These are phyloP conservation scores for Haplosporangium sp. DNA, from an alignment of 371 early-diverging fungal genomes.

Conservation along the genomic window DNA sequence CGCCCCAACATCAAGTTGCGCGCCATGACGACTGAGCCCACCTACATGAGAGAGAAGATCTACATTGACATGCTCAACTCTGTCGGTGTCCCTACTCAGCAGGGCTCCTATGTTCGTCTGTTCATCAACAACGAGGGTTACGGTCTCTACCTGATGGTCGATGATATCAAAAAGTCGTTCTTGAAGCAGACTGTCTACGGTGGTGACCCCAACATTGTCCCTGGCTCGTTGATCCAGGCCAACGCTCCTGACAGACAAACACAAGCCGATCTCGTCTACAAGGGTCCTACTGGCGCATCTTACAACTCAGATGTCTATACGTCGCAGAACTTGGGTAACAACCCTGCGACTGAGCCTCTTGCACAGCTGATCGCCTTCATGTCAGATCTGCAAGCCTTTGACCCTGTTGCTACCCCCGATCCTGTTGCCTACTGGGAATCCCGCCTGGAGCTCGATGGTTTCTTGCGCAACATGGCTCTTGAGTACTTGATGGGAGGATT, in stretches of 20 bases:
- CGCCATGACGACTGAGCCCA: conserved; percentile 63
- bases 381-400: conserved; percentile 36
- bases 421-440: conserved; percentile 39
- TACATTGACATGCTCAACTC: conserved; percentile 63
- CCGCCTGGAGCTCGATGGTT: conserved; percentile 51
- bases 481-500: conserved; percentile 63
- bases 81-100: conserved; percentile 64
- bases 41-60: conserved; percentile 62
- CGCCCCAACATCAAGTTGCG: conserved; percentile 65
- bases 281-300: conserved; percentile 39
- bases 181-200: conserved; percentile 59
- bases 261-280: conserved; percentile 41
- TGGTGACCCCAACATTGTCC: conserved; percentile 54
- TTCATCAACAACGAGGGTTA: conserved; percentile 63
- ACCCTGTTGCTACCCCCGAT: conserved; percentile 27
- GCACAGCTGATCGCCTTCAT: conserved; percentile 56
- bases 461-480: conserved; percentile 62
- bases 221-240: conserved; percentile 59
- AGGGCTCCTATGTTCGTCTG: conserved; percentile 61
- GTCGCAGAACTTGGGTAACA: conserved; percentile 54
- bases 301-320: conserved; percentile 57
- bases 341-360: conserved; percentile 52
- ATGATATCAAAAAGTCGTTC: conserved; percentile 63
- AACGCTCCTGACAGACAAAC: conserved; percentile 25
- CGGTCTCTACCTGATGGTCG: conserved; percentile 67